Evolutionary conservation across 164 flowering plant genomes (phyloP), one percentile per base, ranked within the genome.

Genomic region (Tetrastigma voinierianum): DNA sequence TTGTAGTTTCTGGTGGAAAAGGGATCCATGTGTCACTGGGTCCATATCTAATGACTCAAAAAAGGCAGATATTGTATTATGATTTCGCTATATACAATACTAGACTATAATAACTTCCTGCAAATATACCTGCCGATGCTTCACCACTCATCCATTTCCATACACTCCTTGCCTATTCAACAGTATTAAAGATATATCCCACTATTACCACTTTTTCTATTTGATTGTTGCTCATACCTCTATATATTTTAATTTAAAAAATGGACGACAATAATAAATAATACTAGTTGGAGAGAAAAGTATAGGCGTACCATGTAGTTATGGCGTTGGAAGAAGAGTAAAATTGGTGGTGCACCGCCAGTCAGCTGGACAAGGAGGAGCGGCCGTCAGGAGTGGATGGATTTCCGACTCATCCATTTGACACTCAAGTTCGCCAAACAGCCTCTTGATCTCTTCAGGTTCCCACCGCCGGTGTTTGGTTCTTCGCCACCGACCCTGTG

Each of bases 341-440:
- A 1, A 61, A 54, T 6, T 51, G 70, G 44, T 55, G 67, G 20
- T 64, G 73, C 70, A 70, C 23, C 56, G 61, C 75, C 63, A 69
- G 81, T 64, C 78, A 81, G 81, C 78, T 79, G 58, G 84, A 80
- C 61, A 68, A 8, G 6, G 83, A 61, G 56, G 81, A 73, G 46
- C 64, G 75, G 18, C 64, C 76, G 18, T 75, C 79, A 1, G 81
- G 74, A 12, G 69, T 69, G 11, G 75, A 55, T 55, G 86, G 72
- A n/a, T n/a, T 59, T 76, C 82, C 18, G 79, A 51, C 51, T 70
- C 75, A 19, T 65, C 61, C 3, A 64, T 61, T 17, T 85, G 87
- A 74, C 87, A 90, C 71, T 93, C 98, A 68, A 93, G 57, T 76
- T 93, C 98, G 46, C 98, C 98, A 51, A 93, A 93, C 52, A 93